These are phyloP conservation scores for Hysterium pulicare DNA, from an alignment of 2,329 filamentous ascomycete species.

Conservation along the genomic window DNA sequence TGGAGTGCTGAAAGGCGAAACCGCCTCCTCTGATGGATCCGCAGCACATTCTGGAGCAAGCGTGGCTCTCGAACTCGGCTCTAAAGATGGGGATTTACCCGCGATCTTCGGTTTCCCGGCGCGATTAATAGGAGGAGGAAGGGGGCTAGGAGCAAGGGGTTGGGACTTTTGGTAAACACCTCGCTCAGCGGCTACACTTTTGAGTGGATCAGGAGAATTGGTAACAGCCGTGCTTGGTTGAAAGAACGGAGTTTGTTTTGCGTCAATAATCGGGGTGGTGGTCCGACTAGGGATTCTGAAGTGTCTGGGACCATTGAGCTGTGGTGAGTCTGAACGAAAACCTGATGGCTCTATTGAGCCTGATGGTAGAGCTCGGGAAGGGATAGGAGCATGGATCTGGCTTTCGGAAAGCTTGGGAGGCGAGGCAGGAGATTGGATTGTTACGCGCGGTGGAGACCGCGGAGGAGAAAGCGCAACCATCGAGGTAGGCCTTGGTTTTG, in stretches of 20 bases:
- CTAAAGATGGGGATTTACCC: conserved; percentile 40
- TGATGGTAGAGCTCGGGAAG: conserved; percentile 24
- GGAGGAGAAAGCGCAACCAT: conserved; percentile 48
- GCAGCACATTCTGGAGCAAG: conserved; percentile 41
- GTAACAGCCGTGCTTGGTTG: conserved; percentile 16
- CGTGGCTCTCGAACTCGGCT: conserved; percentile 17
- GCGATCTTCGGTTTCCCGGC: conserved; percentile 72
- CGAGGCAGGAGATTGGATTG: conserved; percentile 67
- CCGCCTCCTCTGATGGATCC: conserved; percentile 41
- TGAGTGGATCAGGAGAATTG: conserved; percentile 25
- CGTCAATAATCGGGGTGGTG: conserved; percentile 41
- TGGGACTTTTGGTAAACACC: conserved; percentile 7
- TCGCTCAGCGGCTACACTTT: conserved; percentile 17
- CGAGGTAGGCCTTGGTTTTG: conserved; percentile 44
- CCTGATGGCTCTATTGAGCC: conserved; percentile 19
- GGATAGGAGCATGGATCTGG: conserved; percentile 32
- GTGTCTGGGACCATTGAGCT: conserved; percentile 22
- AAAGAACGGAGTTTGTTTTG: conserved; percentile 34
- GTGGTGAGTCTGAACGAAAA: conserved; percentile 10
- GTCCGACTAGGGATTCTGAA: conserved; percentile 39
- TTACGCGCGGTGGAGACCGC: conserved; percentile 62
- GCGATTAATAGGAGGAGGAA: conserved; percentile 74
- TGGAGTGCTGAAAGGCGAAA: conserved; percentile 84
- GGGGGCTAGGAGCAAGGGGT: conserved; percentile 39
- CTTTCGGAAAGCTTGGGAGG: conserved; percentile 52